These are phyloP conservation scores for Cercospora nicotianae DNA, from an alignment of 2,329 filamentous ascomycete species.

Conservation along the genomic window DNA sequence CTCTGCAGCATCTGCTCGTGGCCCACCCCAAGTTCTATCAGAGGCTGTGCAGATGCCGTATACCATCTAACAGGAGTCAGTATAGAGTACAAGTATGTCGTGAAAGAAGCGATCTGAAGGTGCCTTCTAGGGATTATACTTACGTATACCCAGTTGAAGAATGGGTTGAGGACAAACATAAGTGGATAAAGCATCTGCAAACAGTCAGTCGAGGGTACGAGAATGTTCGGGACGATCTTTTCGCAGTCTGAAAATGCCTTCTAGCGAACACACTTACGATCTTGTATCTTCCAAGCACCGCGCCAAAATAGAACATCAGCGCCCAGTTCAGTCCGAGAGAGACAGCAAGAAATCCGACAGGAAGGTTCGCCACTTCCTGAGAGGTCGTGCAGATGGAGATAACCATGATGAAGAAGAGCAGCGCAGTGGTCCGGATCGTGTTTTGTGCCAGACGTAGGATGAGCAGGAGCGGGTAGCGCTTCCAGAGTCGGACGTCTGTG, in stretches of 20 bases:
- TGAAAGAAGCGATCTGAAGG: too few species aligned
- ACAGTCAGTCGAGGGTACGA: not conserved
- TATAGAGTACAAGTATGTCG: not conserved
- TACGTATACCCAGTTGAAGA: constrained; percentile 83
- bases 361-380: constrained; percentile 73
- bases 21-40: constrained; percentile 93
- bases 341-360: constrained; percentile 89
- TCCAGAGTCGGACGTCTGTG: constrained; percentile 90
- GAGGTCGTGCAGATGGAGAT: constrained; percentile 83
- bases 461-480: constrained; percentile 81
- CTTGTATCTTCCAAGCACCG: constrained; percentile 84
- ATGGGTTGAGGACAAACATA: constrained; percentile 94
- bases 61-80: constrained; percentile 70
- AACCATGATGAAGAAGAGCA: constrained; percentile 92
- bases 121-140: not conserved
- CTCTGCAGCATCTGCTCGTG: constrained; percentile 80
- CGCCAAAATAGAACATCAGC: constrained; percentile 94
- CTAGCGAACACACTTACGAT: constrained; percentile 46
- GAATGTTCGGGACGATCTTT: not conserved
- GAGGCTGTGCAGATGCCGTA: constrained; percentile 95
- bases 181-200: constrained; percentile 63
- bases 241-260: not conserved
- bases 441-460: constrained; percentile 92
- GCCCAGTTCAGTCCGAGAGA: constrained; percentile 91
- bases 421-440: constrained; percentile 88